Conservation (phyloP, 2,329 filamentous ascomycete species). For the Scorias spongiosa region DNA sequence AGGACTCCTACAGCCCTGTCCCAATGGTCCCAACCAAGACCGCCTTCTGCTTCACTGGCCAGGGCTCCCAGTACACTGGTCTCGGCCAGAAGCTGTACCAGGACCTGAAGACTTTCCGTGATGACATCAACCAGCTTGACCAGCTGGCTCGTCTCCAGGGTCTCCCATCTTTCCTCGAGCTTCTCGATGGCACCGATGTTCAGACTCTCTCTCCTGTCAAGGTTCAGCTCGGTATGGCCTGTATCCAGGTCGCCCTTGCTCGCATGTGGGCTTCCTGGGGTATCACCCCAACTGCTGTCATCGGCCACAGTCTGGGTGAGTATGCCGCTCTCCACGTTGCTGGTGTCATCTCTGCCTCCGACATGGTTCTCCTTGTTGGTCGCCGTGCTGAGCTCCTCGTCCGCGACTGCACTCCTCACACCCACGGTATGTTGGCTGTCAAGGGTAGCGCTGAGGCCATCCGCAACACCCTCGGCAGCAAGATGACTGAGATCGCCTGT, state of each 20-base stretch:
- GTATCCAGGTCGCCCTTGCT: constrained; percentile 37
- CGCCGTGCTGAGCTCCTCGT: constrained; percentile 50
- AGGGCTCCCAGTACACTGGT: constrained; percentile 37
- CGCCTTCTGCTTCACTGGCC: constrained; percentile 38
- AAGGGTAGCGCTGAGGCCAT: constrained; percentile 37
- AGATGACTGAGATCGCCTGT: constrained; percentile 47
- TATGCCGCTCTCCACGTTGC: constrained; percentile 58
- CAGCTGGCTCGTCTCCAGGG: constrained; percentile 30
- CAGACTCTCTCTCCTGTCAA: constrained; percentile 35
- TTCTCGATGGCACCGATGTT: constrained; percentile 34
- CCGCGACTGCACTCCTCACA: constrained; percentile 48
- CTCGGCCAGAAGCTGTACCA: constrained; percentile 36
- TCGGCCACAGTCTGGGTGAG: constrained; percentile 51
- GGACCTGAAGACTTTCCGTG: constrained; percentile 31
- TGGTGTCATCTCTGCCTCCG: constrained; percentile 54
- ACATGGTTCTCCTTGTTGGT: constrained; percentile 59
- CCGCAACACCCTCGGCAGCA: constrained; percentile 34
- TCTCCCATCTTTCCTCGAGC: constrained; percentile 34
- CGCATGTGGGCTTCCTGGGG: constrained; percentile 40
- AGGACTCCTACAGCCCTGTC: constrained; percentile 36
- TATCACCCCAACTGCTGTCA: constrained; percentile 37
- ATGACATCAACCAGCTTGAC: constrained; percentile 35
- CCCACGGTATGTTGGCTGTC: constrained; percentile 52
- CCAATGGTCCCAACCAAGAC: constrained; percentile 37
- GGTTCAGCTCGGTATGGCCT: constrained; percentile 38